These are phyloP conservation scores for Exsudoporus floridanus DNA, from an alignment of 1,284 basidiomycete species.

Conservation along the genomic window DNA sequence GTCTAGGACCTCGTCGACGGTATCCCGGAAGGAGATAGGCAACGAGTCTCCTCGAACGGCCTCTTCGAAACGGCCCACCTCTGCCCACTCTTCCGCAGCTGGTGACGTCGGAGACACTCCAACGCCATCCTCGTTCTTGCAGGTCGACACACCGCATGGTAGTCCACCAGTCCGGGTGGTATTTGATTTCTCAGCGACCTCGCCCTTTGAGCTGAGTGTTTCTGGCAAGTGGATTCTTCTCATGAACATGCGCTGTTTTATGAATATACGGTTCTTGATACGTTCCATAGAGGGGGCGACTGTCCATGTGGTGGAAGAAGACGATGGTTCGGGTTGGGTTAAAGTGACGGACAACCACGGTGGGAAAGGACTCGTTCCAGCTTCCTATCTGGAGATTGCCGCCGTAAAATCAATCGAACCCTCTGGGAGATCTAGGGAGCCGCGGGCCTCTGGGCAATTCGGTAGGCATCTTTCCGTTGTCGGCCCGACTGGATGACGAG, in stretches of 20 bases:
- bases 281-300: slow-evolving; percentile 50
- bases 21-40: slow-evolving; percentile 34
- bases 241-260: slow-evolving; percentile 2
- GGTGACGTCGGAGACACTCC: slow-evolving; percentile 35
- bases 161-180: slow-evolving; percentile 57
- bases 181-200: slow-evolving; percentile 70
- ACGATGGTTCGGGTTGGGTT: slow-evolving; percentile 85
- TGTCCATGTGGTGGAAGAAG: slow-evolving; percentile 67
- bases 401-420: slow-evolving; percentile 25
- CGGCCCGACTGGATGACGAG: slow-evolving; percentile 4
- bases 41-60: slow-evolving; percentile 7
- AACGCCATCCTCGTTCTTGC: slow-evolving; percentile 56
- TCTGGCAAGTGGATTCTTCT: slow-evolving; percentile 45
- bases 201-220: slow-evolving; percentile 71
- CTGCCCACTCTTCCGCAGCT: slow-evolving; percentile 16
- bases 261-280: slow-evolving; percentile 17
- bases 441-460: slow-evolving; percentile 42
- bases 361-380: slow-evolving; percentile 72
- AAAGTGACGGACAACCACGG: slow-evolving; percentile 63
- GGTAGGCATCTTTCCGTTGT: slow-evolving; percentile 39
- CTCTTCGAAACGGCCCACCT: slow-evolving; percentile 9
- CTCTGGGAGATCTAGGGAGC: slow-evolving; percentile 13
- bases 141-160: slow-evolving; percentile 37
- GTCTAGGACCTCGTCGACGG: slow-evolving; percentile 33
- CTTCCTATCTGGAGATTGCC: slow-evolving; percentile 62